Evolutionary conservation across 2,329 filamentous ascomycete species (phyloP).

Genomic region (Nemania sp.): DNA sequence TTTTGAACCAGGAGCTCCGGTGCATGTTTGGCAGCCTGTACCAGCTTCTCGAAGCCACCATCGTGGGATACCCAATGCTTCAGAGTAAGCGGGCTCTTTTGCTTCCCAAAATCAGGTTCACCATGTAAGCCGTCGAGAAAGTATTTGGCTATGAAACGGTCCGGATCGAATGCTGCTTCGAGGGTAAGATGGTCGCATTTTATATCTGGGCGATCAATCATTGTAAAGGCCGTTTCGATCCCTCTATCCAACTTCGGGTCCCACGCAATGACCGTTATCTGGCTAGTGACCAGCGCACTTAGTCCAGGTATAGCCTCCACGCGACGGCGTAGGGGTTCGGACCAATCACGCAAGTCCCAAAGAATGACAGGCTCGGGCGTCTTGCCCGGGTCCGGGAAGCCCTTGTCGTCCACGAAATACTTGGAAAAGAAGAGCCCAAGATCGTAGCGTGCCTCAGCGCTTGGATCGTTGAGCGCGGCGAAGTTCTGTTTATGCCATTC

Average conservation of each 20-base stretch:
- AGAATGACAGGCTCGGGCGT: slow-evolving; percentile 27
- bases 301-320: slow-evolving; percentile 28
- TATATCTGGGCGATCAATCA: slow-evolving; percentile 24
- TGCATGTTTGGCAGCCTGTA: slow-evolving; percentile 1
- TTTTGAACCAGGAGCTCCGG: slow-evolving; percentile 15
- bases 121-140: slow-evolving; percentile 28
- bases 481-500: slow-evolving; percentile 30
- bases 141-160: slow-evolving; percentile 33
- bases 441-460: slow-evolving; percentile 28
- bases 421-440: slow-evolving; percentile 26
- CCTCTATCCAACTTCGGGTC: slow-evolving; percentile 21
- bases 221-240: slow-evolving; percentile 19
- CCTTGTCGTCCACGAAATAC: slow-evolving; percentile 29
- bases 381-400: slow-evolving; percentile 25
- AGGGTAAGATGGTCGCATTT: slow-evolving; percentile 18
- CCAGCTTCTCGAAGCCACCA: neutral
- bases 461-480: slow-evolving; percentile 22
- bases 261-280: slow-evolving; percentile 30
- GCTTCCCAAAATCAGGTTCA: slow-evolving; percentile 9
- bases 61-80: neutral
- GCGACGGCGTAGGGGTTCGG: neutral
- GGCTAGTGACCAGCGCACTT: slow-evolving; percentile 2
- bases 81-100: slow-evolving; percentile 12
- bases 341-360: slow-evolving; percentile 16
- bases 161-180: slow-evolving; percentile 25